Evolutionary conservation across 108 stramenopile species (phyloP), one percentile per base, ranked within the genome.

Genomic region (Cyclotella baltica): DNA sequence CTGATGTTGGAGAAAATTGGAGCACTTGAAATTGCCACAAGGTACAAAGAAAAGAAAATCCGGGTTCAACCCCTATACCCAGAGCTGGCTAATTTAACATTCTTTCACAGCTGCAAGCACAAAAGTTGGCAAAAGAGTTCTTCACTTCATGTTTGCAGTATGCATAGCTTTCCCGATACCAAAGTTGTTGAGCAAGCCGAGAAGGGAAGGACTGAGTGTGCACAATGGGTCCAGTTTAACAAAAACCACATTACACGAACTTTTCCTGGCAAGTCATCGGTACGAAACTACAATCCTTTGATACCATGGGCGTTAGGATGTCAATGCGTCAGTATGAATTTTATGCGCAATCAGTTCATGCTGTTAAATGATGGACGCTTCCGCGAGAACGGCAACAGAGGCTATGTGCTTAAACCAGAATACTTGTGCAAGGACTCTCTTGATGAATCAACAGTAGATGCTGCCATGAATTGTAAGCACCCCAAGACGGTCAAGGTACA

Each of bases 321-420:
- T 73, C 98, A 98, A 74, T 78, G 97, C 46, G 96, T 97, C 59
- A 87, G 96, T 5, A 77, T 97, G 85, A 98, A 98, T 76, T 94
- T 88, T 75, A 88, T 90, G 4, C 64, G 81, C n/a, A 92, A 95
- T 62, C 84, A 89, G 33, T 88, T 90, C 57, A 76, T 97, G 67
- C 80, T 93, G 34, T 68, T 97, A 52, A 97, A 97, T 67, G 94
- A 95, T 75, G 98, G 97, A 25, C 88, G 93, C 20, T 98, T 98
- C 75, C 87, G 92, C 33, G 82, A 87, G 28, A 97, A 97, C 80
- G 98, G 97, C 22, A 91, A 85, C 20, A 90, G 87, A 62, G 99
- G 99, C 9, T 99, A 99, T 83, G 92, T 98, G 15, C 83, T 98
- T 5, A 98, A 98, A 76, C 98, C 98, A 15, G 74, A 81, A 71